These are phyloP conservation scores for Neofusicoccum parvum DNA, from an alignment of 2,329 filamentous ascomycete species.

Conservation along the genomic window DNA sequence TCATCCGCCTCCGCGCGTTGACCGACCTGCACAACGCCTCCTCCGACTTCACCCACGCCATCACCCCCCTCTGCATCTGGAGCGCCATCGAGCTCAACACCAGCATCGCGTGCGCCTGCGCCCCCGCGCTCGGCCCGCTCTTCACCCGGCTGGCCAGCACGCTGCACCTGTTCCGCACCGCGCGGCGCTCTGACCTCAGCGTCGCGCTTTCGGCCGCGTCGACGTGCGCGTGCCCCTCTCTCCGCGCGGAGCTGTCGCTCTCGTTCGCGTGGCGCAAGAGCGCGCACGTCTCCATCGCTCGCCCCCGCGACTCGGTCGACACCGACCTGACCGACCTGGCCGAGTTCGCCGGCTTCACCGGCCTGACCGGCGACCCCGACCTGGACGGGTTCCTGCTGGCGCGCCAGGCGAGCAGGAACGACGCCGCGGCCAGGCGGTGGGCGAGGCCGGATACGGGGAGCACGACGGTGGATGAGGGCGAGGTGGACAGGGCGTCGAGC, in stretches of 20 bases:
- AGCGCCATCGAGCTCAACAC: constrained; percentile 14
- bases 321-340: background rate
- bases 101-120: constrained; percentile 19
- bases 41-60: background rate
- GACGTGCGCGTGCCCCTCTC: too few species aligned
- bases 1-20: constrained; percentile 18
- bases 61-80: background rate
- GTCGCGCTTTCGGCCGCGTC: too few species aligned
- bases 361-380: background rate
- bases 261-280: too few species aligned
- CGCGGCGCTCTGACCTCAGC: background rate
- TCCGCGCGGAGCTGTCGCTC: too few species aligned
- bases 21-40: background rate
- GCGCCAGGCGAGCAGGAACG: background rate
- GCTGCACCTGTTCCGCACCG: background rate
- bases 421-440: background rate
- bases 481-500: background rate
- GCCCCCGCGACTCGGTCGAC: too few species aligned
- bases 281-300: too few species aligned
- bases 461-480: background rate
- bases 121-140: constrained; percentile 2
- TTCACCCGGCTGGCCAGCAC: background rate
- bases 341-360: background rate
- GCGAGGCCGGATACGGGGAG: background rate
- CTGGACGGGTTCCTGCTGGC: background rate